Evolutionary conservation across 768 basidiomycete genomes (phyloP).

Genomic region (Tricholoma bakamatsutake): DNA sequence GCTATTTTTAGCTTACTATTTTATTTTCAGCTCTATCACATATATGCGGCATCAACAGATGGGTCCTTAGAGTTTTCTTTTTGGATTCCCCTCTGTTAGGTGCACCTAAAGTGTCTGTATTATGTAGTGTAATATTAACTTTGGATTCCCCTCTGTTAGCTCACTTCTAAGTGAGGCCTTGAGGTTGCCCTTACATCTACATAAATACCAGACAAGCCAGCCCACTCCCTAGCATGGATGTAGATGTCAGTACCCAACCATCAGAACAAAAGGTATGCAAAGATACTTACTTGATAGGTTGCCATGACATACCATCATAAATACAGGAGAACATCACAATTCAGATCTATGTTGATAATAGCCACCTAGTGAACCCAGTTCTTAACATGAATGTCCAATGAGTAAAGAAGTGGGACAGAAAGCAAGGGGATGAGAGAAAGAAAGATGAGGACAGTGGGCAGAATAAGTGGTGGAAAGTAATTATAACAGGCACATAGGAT

Average conservation of each 20-base stretch:
- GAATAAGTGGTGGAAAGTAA: background rate
- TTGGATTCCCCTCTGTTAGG: too few species aligned
- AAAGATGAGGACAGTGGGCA: background rate
- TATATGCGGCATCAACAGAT: too few species aligned
- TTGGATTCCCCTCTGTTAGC: too few species aligned
- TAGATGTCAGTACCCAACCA: background rate
- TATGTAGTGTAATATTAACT: too few species aligned
- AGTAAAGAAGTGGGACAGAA: background rate
- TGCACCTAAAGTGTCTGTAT: too few species aligned
- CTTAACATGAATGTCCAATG: background rate
- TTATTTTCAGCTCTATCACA: too few species aligned
- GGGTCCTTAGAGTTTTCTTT: too few species aligned
- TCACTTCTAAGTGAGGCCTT: too few species aligned
- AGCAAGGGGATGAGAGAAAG: background rate
- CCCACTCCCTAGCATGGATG: background rate
- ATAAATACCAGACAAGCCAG: background rate
- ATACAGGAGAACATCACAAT: background rate
- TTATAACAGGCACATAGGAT: background rate
- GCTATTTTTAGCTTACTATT: too few species aligned
- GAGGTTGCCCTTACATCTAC: too few species aligned
- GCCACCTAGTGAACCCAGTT: background rate
- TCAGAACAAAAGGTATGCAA: background rate
- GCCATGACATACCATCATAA: background rate
- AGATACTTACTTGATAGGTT: slow-evolving; percentile 1
- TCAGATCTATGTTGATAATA: background rate